These are phyloP conservation scores for Tetradesmus obliquus DNA, from an alignment of 139 green algal genomes.

Conservation along the genomic window DNA sequence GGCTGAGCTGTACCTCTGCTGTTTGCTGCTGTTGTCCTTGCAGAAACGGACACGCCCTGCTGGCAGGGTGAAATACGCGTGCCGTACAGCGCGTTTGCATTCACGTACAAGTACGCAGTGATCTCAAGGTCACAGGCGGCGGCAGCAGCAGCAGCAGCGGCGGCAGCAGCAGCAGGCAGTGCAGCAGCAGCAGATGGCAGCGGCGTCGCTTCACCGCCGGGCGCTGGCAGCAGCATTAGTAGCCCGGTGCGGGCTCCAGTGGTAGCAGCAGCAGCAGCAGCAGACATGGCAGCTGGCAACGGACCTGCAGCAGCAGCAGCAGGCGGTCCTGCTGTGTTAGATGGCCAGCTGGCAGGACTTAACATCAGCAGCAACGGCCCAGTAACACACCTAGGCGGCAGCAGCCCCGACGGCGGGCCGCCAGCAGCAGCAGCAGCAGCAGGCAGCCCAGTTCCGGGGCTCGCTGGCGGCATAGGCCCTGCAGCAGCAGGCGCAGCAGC, in stretches of 20 bases:
- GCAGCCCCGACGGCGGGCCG: neutral
- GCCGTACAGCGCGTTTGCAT: constrained; percentile 73
- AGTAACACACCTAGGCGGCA: neutral
- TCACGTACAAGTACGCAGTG: constrained; percentile 93
- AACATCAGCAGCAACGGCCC: neutral
- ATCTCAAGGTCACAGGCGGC: constrained; percentile 12
- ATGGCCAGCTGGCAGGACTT: neutral
- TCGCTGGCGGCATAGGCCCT: neutral
- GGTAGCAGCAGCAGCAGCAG: constrained; percentile 19
- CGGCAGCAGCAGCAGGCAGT: constrained; percentile 6
- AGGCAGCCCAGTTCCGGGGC: neutral
- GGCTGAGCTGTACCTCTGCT: neutral
- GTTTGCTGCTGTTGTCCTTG: neutral
- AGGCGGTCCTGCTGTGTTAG: neutral
- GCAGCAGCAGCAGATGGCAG: neutral
- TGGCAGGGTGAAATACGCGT: constrained; percentile 74
- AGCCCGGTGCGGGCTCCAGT: neutral
- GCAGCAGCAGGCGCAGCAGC: neutral
- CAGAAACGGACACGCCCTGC: constrained; percentile 56
- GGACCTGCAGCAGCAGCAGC: constrained; percentile 10
- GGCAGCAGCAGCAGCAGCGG: constrained; percentile 12
- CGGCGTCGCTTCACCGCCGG: neutral
- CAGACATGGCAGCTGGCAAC: neutral
- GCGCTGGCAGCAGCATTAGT: neutral
- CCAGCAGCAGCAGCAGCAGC: neutral